Conservation (phyloP, 805 yeast species). For the Lipomyces japonicus region DNA sequence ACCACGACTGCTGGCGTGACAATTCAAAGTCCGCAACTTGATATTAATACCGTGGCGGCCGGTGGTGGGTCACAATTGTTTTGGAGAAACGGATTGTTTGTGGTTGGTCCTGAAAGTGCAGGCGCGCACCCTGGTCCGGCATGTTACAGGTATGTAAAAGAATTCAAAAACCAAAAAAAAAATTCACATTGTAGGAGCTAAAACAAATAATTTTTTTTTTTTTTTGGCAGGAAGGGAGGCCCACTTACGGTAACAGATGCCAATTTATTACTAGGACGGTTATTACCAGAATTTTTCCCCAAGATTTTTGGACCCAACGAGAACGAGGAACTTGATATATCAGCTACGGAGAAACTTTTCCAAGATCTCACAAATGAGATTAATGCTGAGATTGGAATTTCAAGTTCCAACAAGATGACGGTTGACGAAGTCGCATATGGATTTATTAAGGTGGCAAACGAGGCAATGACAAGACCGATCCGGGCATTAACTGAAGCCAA, state of each 20-base stretch:
- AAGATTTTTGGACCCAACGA: constrained; percentile 80
- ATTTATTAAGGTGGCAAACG: constrained; percentile 77
- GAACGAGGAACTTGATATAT: constrained; percentile 61
- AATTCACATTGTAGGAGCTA: background rate
- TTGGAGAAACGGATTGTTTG: constrained; percentile 68
- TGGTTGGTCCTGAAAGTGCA: constrained; percentile 85
- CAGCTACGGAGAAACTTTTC: constrained; percentile 51
- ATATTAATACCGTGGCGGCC: constrained; percentile 78
- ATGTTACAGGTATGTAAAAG: constrained; percentile 47
- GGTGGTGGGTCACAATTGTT: constrained; percentile 73
- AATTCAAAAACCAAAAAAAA: background rate
- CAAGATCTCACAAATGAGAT: constrained; percentile 52
- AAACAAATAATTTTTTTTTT: too few relatives aligned
- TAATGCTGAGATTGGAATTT: constrained; percentile 52
- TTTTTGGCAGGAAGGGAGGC: constrained; percentile 59
- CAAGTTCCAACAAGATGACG: constrained; percentile 40
- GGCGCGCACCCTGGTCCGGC: constrained; percentile 89
- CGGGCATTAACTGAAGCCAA: constrained; percentile 80
- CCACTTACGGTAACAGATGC: constrained; percentile 86
- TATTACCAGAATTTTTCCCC: constrained; percentile 72
- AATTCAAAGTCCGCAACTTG: constrained; percentile 79
- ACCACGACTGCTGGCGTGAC: constrained; percentile 80
- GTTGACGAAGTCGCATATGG: constrained; percentile 75
- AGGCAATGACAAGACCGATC: constrained; percentile 87
- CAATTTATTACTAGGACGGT: constrained; percentile 65